Conservation (phyloP, 2,329 filamentous ascomycete genomes). For the Rutstroemia sp. region DNA sequence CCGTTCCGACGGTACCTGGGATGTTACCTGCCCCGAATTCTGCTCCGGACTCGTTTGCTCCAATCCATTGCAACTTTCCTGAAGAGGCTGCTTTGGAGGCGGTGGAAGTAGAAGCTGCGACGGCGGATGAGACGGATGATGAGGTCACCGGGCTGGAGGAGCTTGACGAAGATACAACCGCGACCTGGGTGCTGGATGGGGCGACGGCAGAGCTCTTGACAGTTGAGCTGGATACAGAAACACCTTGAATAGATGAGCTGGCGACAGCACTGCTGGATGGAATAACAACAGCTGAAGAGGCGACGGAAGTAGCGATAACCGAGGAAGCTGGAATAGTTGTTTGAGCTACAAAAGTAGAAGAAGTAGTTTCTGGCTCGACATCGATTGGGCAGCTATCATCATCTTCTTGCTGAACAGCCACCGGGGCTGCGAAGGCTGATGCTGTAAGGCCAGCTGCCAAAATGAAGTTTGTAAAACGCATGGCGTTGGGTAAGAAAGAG, state of each 20-base stretch:
- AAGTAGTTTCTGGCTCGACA: conserved; percentile 1
- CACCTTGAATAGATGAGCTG: neutral
- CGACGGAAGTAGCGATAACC: neutral
- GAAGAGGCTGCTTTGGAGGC: neutral
- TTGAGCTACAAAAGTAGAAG: neutral
- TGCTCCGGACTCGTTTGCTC: conserved; percentile 43
- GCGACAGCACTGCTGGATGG: neutral
- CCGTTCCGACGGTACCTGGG: conserved; percentile 47
- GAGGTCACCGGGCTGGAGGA: neutral
- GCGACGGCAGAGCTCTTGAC: neutral
- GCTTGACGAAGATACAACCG: neutral
- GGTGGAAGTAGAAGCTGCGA: neutral
- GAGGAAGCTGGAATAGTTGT: neutral
- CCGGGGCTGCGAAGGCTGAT: conserved; percentile 8
- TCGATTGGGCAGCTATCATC: conserved; percentile 5
- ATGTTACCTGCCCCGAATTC: conserved; percentile 52
- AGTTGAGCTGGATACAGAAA: neutral
- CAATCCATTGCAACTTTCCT: conserved; percentile 16
- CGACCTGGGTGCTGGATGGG: neutral
- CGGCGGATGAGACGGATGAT: neutral
- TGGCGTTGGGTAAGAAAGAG: conserved; percentile 1
- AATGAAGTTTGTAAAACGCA: conserved; percentile 7
- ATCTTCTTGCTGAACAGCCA: neutral
- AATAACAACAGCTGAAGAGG: neutral
- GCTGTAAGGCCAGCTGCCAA: conserved; percentile 8